Evolutionary conservation across 345 rosid genomes (phyloP).

Genomic region (Erysimum cheiranthoides): DNA sequence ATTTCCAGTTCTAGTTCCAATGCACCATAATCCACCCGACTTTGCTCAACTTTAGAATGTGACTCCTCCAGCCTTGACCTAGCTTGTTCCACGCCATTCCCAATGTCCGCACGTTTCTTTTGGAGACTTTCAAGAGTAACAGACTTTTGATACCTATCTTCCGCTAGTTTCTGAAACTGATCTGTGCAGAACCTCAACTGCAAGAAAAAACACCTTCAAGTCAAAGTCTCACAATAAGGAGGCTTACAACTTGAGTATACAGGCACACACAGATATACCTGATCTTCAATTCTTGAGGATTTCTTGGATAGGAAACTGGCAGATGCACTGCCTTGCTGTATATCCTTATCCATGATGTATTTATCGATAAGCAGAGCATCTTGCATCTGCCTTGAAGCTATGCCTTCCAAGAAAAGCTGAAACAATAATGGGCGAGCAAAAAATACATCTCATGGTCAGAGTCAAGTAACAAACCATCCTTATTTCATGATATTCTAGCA

Average conservation of each 20-base stretch:
- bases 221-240: constrained; percentile 8
- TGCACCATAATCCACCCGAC: constrained; percentile 57
- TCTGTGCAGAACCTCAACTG: constrained; percentile 74
- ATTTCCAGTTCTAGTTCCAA: constrained; percentile 67
- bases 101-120: constrained; percentile 66
- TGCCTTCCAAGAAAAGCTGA: constrained; percentile 89
- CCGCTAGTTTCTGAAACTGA: constrained; percentile 76
- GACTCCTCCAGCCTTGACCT: constrained; percentile 72
- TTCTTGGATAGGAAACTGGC: constrained; percentile 69
- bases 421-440: constrained; percentile 41
- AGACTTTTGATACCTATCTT: constrained; percentile 65
- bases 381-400: constrained; percentile 74
- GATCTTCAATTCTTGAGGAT: constrained; percentile 81
- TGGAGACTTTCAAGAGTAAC: constrained; percentile 58
- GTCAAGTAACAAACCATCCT: constrained; percentile 23
- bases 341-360: constrained; percentile 63
- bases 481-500: background rate
- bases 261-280: constrained; percentile 54
- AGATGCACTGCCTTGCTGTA: constrained; percentile 72
- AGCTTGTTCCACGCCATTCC: constrained; percentile 62
- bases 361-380: constrained; percentile 70
- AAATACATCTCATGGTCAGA: constrained; percentile 20
- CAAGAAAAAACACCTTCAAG: constrained; percentile 42
- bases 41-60: constrained; percentile 64
- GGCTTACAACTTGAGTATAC: constrained; percentile 3